A percentile compares a stretch with the other conserved stretches of the same genome.
These are phyloP conservation scores for Lactarius quietus DNA, from an alignment of 768 basidiomycete genomes.

Conservation along the genomic window DNA sequence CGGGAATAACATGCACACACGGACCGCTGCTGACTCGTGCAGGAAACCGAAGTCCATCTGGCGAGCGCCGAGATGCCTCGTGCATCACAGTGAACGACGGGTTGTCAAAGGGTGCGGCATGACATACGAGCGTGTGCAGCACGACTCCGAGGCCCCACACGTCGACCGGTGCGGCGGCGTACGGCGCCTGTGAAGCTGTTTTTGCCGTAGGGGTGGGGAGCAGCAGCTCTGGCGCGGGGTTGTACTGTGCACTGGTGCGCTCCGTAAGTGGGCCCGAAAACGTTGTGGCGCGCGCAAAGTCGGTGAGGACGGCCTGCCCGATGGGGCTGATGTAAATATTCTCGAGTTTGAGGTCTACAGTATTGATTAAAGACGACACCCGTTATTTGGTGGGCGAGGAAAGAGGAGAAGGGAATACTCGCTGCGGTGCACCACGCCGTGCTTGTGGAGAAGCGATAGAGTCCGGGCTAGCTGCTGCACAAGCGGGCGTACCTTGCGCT, in stretches of 20 bases:
- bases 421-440: slow-evolving; percentile 10
- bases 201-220: background rate
- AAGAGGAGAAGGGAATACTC: background rate
- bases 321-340: background rate
- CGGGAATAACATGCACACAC: background rate
- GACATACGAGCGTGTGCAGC: slow-evolving; percentile 3
- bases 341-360: slow-evolving; percentile 6
- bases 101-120: background rate
- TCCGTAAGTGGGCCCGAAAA: background rate
- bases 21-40: slow-evolving; percentile 1
- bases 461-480: slow-evolving; percentile 11
- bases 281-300: background rate
- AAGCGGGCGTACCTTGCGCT: background rate
- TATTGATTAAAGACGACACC: background rate
- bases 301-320: background rate
- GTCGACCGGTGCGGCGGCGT: slow-evolving; percentile 5
- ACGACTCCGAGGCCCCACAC: slow-evolving; percentile 13
- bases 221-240: background rate
- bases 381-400: background rate
- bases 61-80: background rate
- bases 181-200: background rate
- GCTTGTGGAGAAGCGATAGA: slow-evolving; percentile 4
- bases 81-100: background rate
- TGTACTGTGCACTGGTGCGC: background rate
- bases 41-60: background rate